Evolutionary conservation across 1,284 basidiomycete species (phyloP).

Genomic region (Filobasidium uniguttulatum): DNA sequence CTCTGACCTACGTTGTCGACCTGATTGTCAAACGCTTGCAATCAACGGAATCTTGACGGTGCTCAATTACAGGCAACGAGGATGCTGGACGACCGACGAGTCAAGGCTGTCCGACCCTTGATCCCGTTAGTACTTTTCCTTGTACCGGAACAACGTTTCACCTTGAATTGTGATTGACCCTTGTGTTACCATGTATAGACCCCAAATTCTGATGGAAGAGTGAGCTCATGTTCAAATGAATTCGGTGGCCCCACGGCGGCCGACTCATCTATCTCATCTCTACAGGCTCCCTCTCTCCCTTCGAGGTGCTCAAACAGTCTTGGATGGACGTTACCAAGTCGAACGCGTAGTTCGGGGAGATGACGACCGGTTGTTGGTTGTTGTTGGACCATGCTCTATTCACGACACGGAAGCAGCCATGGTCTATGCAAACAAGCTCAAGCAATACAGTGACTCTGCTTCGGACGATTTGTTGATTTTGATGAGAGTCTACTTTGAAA

Average conservation of each 20-base stretch:
- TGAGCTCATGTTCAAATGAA: constrained; percentile 29
- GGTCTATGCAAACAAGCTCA: constrained; percentile 68
- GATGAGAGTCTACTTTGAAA: constrained; percentile 96
- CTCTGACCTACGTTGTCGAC: background rate
- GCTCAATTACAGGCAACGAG: constrained; percentile 45
- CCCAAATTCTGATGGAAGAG: constrained; percentile 83
- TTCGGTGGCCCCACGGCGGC: constrained; percentile 20
- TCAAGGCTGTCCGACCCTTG: constrained; percentile 69
- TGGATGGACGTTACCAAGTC: constrained; percentile 64
- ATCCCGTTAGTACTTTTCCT: constrained; percentile 46
- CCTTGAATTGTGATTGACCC: background rate
- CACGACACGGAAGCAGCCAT: constrained; percentile 73
- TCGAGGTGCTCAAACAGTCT: constrained; percentile 45
- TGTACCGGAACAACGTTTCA: constrained; percentile 2
- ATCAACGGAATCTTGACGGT: background rate
- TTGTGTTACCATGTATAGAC: constrained; percentile 29
- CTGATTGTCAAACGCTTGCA: background rate
- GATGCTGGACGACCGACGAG: constrained; percentile 71
- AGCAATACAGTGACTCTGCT: constrained; percentile 62
- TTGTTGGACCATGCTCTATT: constrained; percentile 85
- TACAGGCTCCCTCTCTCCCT: constrained; percentile 32
- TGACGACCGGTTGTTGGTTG: constrained; percentile 77
- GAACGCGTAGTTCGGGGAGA: constrained; percentile 68
- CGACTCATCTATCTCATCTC: background rate
- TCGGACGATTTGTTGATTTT: constrained; percentile 83